phyloP scores from a whole-genome alignment of 352 stramenopile genomes.

The Phytopythium cucurbitacearum region DNA sequence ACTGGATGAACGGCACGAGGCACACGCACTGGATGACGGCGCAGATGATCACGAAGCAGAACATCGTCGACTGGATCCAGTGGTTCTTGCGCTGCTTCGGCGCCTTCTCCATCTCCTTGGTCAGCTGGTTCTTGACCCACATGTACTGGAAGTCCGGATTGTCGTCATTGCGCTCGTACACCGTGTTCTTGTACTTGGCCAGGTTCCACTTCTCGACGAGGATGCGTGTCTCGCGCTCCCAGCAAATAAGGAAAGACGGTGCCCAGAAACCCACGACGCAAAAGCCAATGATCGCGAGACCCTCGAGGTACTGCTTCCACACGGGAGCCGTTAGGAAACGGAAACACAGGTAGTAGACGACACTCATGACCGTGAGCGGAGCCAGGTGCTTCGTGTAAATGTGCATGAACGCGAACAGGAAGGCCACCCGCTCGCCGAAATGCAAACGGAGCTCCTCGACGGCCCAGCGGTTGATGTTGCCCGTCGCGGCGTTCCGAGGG shows the following conservation, averaged over 20 bases:
- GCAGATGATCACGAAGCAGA: constrained; percentile 75
- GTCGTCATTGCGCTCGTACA: constrained; percentile 85
- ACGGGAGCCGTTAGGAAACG: constrained; percentile 48
- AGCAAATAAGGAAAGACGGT: constrained; percentile 78
- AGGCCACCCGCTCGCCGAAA: constrained; percentile 86
- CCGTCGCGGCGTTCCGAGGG: constrained; percentile 54
- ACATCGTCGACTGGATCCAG: constrained; percentile 84
- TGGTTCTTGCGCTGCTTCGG: constrained; percentile 81
- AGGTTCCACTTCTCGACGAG: constrained; percentile 88
- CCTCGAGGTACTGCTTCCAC: constrained; percentile 75
- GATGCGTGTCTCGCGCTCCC: constrained; percentile 83
- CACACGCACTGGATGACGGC: constrained; percentile 78
- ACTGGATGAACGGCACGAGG: constrained; percentile 86
- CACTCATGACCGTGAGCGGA: constrained; percentile 54
- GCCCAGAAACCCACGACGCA: constrained; percentile 79
- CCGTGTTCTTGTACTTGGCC: constrained; percentile 85
- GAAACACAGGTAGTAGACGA: constrained; percentile 78
- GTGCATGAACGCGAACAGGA: constrained; percentile 88
- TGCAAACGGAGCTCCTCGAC: constrained; percentile 84
- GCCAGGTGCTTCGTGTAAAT: constrained; percentile 87
- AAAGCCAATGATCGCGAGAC: constrained; percentile 61
- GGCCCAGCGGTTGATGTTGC: constrained; percentile 82
- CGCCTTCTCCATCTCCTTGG: constrained; percentile 87
- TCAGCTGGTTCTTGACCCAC: constrained; percentile 84
- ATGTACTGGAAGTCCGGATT: constrained; percentile 85